Conservation (phyloP, 768 basidiomycete species). For the Brasilioporus rufonigricans region DNA sequence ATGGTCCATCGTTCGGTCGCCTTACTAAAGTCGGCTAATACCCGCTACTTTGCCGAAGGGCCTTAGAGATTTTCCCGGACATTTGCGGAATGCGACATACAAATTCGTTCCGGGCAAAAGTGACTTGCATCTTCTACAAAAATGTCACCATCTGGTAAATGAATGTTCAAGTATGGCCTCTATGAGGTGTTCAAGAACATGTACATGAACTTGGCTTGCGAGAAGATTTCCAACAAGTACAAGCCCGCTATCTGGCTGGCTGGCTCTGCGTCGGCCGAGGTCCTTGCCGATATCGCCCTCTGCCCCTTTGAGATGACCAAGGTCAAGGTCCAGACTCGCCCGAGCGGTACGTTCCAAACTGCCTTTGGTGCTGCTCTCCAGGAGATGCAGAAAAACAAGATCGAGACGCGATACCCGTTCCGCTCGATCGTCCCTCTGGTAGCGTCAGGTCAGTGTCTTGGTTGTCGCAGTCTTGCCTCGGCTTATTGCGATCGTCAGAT, state of each 20-base stretch:
- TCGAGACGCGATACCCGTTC: constrained; percentile 81
- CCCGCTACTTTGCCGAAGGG: no score
- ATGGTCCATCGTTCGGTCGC: no score
- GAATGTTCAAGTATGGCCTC: constrained; percentile 99
- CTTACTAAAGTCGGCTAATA: no score
- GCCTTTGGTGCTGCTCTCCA: constrained; percentile 66
- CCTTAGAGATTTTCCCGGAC: no score
- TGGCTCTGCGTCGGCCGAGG: constrained; percentile 91
- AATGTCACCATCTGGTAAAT: no score
- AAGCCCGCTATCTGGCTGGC: constrained; percentile 92
- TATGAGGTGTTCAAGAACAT: constrained; percentile 95
- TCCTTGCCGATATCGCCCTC: constrained; percentile 94
- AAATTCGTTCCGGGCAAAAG: no score
- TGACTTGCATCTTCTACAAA: no score
- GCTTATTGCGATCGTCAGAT: constrained; percentile 69
- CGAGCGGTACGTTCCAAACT: constrained; percentile 73
- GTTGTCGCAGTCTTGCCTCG: no score
- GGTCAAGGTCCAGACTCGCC: constrained; percentile 85
- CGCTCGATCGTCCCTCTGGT: constrained; percentile 86
- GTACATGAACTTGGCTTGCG: constrained; percentile 88
- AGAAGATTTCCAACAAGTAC: constrained; percentile 76
- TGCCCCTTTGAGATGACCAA: constrained; percentile 95
- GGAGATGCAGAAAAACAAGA: constrained; percentile 64
- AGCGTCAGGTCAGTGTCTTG: constrained; percentile 62
- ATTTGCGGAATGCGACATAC: no score